Evolutionary conservation across 2,329 filamentous ascomycete species (phyloP).

Genomic region (Fusarium lateritium): DNA sequence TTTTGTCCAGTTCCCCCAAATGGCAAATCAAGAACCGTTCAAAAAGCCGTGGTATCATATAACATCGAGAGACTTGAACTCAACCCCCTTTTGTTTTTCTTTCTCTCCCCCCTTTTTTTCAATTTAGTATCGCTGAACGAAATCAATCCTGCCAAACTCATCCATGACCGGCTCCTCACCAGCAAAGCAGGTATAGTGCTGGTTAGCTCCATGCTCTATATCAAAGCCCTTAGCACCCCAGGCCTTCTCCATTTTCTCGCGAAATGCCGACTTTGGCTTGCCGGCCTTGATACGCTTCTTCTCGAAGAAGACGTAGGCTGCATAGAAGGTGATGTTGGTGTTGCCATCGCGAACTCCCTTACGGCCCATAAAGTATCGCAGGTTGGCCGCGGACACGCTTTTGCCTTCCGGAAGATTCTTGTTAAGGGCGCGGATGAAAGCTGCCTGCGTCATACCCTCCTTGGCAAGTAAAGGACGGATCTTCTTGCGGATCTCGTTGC

Average conservation of each 20-base stretch:
- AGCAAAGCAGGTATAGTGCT: slow-evolving; percentile 12
- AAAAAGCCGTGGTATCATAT: slow-evolving; percentile 8
- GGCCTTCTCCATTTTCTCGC: slow-evolving; percentile 65
- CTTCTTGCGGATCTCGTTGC: slow-evolving; percentile 71
- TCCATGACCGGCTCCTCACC: slow-evolving; percentile 30
- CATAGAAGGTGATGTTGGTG: slow-evolving; percentile 65
- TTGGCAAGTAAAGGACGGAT: slow-evolving; percentile 64
- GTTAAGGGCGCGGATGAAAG: slow-evolving; percentile 65
- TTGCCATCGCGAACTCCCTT: slow-evolving; percentile 65
- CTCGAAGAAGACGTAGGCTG: slow-evolving; percentile 71
- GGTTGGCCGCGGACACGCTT: slow-evolving; percentile 60
- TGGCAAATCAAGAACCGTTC: slow-evolving; percentile 1
- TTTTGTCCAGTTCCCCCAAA: not conserved
- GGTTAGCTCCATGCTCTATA: slow-evolving; percentile 33
- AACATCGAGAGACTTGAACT: not conserved
- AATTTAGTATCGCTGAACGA: slow-evolving; percentile 6
- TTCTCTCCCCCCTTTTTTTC: not conserved
- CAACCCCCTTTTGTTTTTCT: not conserved
- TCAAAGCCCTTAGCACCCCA: slow-evolving; percentile 50
- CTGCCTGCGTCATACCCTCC: slow-evolving; percentile 64
- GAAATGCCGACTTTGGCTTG: slow-evolving; percentile 66
- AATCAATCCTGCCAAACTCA: slow-evolving; percentile 41
- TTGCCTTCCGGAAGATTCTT: slow-evolving; percentile 57
- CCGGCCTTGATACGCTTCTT: slow-evolving; percentile 67
- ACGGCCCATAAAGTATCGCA: slow-evolving; percentile 65